Percentiles rank a stretch among this genome's conserved stretches.
phyloP scores from a whole-genome alignment of 2,329 filamentous ascomycete genomes.

The Fusarium pilosicola region DNA sequence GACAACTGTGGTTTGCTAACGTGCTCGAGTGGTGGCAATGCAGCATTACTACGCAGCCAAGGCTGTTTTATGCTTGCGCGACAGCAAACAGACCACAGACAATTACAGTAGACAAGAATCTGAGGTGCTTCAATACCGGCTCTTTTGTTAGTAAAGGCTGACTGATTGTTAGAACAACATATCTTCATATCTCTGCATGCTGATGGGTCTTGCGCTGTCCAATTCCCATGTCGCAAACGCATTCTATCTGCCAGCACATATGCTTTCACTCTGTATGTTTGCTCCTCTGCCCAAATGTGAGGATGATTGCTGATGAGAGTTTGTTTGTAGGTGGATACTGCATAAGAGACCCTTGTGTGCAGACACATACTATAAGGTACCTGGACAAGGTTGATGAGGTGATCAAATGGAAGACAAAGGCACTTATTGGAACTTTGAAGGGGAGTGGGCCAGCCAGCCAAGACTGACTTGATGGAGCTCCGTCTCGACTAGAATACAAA shows the following conservation, averaged over 20 bases:
- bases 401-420: conserved; percentile 7
- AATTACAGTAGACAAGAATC: not conserved
- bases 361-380: not conserved
- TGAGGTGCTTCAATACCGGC: not conserved
- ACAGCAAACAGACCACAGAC: rapidly evolving
- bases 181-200: not conserved
- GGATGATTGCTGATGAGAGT: not conserved
- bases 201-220: not conserved
- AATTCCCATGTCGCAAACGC: not conserved
- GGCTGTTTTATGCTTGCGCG: not conserved
- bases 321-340: not conserved
- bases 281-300: rapidly evolving
- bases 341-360: not conserved
- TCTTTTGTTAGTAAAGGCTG: not conserved
- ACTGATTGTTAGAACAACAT: not conserved
- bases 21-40: not conserved
- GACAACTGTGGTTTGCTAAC: rapidly evolving
- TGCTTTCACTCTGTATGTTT: not conserved
- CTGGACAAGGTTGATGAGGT: not conserved
- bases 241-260: conserved; percentile 5
- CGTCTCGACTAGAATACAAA: no score
- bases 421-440: not conserved
- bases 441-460: not conserved
- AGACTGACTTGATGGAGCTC: not conserved
- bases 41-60: conserved; percentile 11